Evolutionary conservation across 176 grass and related monocot species (phyloP).

Genomic region (Bromus sterilis): DNA sequence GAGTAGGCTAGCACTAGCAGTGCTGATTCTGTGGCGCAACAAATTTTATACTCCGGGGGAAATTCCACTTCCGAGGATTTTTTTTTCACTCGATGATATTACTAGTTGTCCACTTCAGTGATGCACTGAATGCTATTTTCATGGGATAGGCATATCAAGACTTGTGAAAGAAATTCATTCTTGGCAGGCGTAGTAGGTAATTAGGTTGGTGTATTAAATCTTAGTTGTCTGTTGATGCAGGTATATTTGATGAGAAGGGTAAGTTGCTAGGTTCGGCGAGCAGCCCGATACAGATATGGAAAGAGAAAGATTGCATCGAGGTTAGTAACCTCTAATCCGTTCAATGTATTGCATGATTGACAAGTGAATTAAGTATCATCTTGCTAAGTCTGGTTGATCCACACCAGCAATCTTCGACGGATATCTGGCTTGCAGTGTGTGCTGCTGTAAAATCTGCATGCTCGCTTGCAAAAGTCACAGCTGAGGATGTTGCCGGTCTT

Average conservation of each 20-base stretch:
- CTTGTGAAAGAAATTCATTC: neutral
- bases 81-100: no score
- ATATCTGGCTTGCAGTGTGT: slow-evolving; percentile 95
- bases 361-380: neutral
- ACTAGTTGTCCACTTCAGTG: neutral
- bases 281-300: slow-evolving; percentile 99
- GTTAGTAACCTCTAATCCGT: slow-evolving; percentile 24
- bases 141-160: neutral
- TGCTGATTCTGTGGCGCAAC: neutral
- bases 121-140: slow-evolving; percentile 9
- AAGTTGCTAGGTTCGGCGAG: slow-evolving; percentile 65
- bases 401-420: slow-evolving; percentile 79
- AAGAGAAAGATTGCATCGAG: slow-evolving; percentile 89
- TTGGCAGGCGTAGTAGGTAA: neutral
- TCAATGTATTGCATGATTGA: neutral
- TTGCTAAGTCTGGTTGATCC: neutral
- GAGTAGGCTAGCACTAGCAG: neutral
- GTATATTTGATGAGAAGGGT: slow-evolving; percentile 71
- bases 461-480: slow-evolving; percentile 37
- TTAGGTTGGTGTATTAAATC: neutral
- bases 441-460: slow-evolving; percentile 69
- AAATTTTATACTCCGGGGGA: neutral
- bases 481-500: slow-evolving; percentile 57
- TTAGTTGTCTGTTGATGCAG: slow-evolving; percentile 28
- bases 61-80: neutral